Base-by-base conservation (phyloP, 805 yeast species). In the Kazachstania kunashirensis region DNA sequence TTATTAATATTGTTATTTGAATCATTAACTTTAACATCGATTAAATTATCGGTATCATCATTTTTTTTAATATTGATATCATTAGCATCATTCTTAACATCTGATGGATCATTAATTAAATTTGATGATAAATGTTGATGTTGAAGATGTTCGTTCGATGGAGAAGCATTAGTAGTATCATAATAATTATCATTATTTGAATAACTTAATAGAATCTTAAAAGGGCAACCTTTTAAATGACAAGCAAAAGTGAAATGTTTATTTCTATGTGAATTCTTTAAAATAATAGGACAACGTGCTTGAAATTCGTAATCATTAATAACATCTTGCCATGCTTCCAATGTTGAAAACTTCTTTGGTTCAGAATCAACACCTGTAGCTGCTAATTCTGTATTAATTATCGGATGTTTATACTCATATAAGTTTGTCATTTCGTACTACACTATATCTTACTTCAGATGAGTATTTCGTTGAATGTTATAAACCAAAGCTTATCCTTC, bases 161-260 rank as follows among this genome's bases (percentile, higher is more conserved):
- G 21, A 25, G 8, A 9, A 23, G 10, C 12, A 8, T 16, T 11
- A 16, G 14, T 24, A 28, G 14, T 29, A 16, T 30, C 48, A 30
- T 20, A 19, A 14, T 9, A 20, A 13, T 19, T 13, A 25, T 53
- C 55, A 38, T 52, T 19, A 20, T 27, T 33, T 14, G 38, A 50
- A 36, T 55, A 55, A 39, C 61, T 56, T 24, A 58, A 36, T 30
- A 57, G 35, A 14, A 58, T 53, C 34, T 53, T 57, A 35, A 58
- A 58, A 10, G 58, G 55, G 36, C 63, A 58, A 37, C 47, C 45
- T 37, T 57, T 57, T 33, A 54, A 36, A 42, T 55, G 60, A 37
- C 63, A 58, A 26, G 62, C 61, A 44, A 54, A 58, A 31, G 63
- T 58, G 43, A 54, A 58, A 44, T 58, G 62, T 34, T 52, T 58